These are phyloP conservation scores for Moesziomyces globuligerus DNA, from an alignment of 1,284 basidiomycete species.

Conservation along the genomic window DNA sequence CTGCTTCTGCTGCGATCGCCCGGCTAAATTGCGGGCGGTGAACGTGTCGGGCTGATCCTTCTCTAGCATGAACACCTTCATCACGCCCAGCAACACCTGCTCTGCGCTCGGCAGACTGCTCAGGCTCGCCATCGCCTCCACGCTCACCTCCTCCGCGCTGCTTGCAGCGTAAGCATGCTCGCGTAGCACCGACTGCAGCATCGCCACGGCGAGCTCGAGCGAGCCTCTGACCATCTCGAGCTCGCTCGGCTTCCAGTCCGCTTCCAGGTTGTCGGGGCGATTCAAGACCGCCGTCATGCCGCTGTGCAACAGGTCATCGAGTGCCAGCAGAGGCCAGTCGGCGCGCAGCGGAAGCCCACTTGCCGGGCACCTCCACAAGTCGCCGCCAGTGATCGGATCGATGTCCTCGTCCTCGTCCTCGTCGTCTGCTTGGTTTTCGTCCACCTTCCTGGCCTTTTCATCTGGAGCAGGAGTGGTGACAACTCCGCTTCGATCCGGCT, in stretches of 20 bases:
- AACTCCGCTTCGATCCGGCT: constrained; percentile 3
- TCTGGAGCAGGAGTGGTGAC: neutral
- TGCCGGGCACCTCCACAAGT: constrained; percentile 68
- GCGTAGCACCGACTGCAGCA: constrained; percentile 32
- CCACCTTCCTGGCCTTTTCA: constrained; percentile 42
- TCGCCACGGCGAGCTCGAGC: constrained; percentile 72
- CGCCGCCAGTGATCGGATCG: constrained; percentile 55
- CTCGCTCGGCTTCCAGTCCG: constrained; percentile 82
- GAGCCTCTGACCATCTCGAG: constrained; percentile 78
- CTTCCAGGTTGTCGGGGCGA: constrained; percentile 78
- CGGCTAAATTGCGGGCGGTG: constrained; percentile 15
- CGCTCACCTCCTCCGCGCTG: neutral
- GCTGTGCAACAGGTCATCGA: constrained; percentile 79
- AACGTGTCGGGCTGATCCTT: constrained; percentile 43
- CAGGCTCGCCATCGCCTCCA: constrained; percentile 17
- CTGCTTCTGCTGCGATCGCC: constrained; percentile 18
- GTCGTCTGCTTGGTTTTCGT: constrained; percentile 61
- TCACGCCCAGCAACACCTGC: constrained; percentile 75
- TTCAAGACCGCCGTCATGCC: constrained; percentile 60
- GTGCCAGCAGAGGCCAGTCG: constrained; percentile 79
- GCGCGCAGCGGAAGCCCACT: constrained; percentile 75
- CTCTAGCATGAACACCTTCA: constrained; percentile 93
- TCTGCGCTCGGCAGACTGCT: constrained; percentile 35
- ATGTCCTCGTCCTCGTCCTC: constrained; percentile 30
- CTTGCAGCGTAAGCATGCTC: neutral